Evolutionary conservation across 2,329 filamentous ascomycete species (phyloP), one percentile per base, ranked within the genome.

Genomic region (Claviceps maximensis): DNA sequence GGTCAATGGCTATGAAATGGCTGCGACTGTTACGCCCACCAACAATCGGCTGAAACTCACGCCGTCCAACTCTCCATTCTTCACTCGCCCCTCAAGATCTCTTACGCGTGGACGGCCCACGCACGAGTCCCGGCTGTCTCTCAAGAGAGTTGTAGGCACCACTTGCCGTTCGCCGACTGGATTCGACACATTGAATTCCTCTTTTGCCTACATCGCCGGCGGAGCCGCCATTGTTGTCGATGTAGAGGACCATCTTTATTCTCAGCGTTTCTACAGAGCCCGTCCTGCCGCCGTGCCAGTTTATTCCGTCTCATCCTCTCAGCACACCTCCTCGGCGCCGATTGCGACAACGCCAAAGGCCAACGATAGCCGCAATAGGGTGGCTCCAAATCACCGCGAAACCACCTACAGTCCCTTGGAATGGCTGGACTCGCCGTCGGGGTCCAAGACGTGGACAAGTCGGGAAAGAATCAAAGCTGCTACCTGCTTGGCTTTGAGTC

Each of bases 391-490:
- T 17, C 66, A 73, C 44, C 71, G 78, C 38, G 78, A 80, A 5
- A 75, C 76, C 4, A 62, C 68, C 2, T 73, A 72, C 55, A 69
- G 68, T 40, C 61, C 67, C 2, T 58, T 63, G 9, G 79, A 82
- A 57, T 79, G 76, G 73, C 41, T 74, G 13, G 90, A 96, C 48
- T 79, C 79, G 2, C 72, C 79, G 4, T 36, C 40, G 17, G 67
- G 69, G 42, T 82, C 79, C 50, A 88, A 84, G 65, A 88, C 85
- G 13, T 91, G 88, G 84, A 89, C 87, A 1, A 93, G 88, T 53
- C 82, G 88, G 58, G 93, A 97, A 67, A 82, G 89, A 59, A 90
- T 97, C 65, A 97, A 97, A 71, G 87, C 93, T 19, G 89, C 90
- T 2, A 95, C 90, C 5, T 95, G 90, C 63, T 79, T 98, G 27